A percentile compares a stretch with the other conserved stretches of the same genome.
Conservation (phyloP, 2,329 filamentous ascomycete genomes). For the Fulvia fulva region DNA sequence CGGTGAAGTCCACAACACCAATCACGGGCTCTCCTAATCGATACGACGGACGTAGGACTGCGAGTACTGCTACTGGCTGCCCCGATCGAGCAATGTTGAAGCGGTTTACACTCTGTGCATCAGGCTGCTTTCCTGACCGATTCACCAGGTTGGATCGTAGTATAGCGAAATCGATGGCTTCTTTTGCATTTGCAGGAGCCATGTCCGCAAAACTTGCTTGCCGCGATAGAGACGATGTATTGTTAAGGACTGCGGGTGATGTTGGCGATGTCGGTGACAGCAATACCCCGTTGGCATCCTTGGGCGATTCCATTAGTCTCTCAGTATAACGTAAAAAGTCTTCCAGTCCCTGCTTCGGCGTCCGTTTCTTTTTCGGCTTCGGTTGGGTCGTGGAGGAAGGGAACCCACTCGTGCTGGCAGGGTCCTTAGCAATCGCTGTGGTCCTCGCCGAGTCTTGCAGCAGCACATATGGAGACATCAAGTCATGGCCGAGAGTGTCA, state of each 20-base stretch:
- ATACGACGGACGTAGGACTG: constrained; percentile 83
- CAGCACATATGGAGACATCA: constrained; percentile 91
- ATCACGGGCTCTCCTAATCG: constrained; percentile 83
- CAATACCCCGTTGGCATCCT: constrained; percentile 55
- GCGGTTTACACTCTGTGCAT: constrained; percentile 70
- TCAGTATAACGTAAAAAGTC: constrained; percentile 77
- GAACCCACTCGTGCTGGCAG: constrained; percentile 7
- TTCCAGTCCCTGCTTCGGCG: constrained; percentile 40
- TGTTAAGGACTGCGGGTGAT: constrained; percentile 43
- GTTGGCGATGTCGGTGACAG: constrained; percentile 66
- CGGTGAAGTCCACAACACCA: constrained; percentile 77
- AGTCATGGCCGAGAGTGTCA: constrained; percentile 84
- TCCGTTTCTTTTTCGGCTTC: constrained; percentile 35
- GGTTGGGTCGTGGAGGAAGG: constrained; percentile 19
- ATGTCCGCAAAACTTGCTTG: constrained; percentile 33
- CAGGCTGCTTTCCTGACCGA: constrained; percentile 51
- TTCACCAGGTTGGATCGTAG: constrained; percentile 69
- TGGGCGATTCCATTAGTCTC: constrained; percentile 61
- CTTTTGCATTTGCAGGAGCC: constrained; percentile 62
- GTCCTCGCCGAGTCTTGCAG: constrained; percentile 73
- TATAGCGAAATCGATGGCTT: constrained; percentile 88
- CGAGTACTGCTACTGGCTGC: constrained; percentile 84
- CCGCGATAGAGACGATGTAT: constrained; percentile 49
- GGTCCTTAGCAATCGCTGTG: constrained; percentile 33
- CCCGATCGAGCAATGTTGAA: constrained; percentile 94